Evolutionary conservation across 805 yeast genomes (phyloP).

Genomic region (Ogataea neopini): DNA sequence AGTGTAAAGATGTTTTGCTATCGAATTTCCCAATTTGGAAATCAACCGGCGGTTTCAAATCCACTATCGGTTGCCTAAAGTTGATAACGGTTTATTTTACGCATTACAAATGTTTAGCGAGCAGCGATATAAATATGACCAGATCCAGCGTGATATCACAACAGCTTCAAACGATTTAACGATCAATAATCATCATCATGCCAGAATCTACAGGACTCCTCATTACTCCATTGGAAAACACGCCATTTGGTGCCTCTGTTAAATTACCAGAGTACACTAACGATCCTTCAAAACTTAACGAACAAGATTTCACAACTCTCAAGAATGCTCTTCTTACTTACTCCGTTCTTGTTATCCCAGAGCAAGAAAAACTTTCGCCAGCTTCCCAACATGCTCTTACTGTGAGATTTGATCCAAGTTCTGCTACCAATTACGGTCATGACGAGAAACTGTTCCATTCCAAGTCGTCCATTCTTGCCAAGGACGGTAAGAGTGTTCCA

Average conservation of each 20-base stretch:
- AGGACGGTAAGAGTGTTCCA: constrained; percentile 81
- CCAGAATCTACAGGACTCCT: constrained; percentile 30
- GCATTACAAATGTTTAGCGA: too few relatives aligned
- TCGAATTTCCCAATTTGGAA: constrained; percentile 4
- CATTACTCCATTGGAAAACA: constrained; percentile 47
- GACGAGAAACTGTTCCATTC: constrained; percentile 72
- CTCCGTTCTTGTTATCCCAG: constrained; percentile 74
- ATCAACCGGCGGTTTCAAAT: neutral
- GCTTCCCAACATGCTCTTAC: constrained; percentile 76
- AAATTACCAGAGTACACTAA: constrained; percentile 65
- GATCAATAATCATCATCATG: constrained; percentile 9
- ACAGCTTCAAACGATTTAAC: neutral
- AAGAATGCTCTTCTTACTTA: constrained; percentile 65
- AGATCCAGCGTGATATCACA: neutral
- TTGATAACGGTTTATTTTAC: neutral
- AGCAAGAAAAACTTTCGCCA: constrained; percentile 67
- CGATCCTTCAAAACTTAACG: constrained; percentile 70
- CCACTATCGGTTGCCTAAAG: neutral
- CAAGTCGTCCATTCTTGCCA: constrained; percentile 64
- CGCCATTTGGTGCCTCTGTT: constrained; percentile 71
- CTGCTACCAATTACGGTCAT: constrained; percentile 75
- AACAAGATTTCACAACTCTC: constrained; percentile 61
- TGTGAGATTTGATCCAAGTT: constrained; percentile 74
- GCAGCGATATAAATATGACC: neutral
- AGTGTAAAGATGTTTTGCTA: neutral